Percentiles rank a stretch among this genome's conserved stretches.
Evolutionary conservation across 352 stramenopile species (phyloP).

Genomic region (Saprolegnia diclina): DNA sequence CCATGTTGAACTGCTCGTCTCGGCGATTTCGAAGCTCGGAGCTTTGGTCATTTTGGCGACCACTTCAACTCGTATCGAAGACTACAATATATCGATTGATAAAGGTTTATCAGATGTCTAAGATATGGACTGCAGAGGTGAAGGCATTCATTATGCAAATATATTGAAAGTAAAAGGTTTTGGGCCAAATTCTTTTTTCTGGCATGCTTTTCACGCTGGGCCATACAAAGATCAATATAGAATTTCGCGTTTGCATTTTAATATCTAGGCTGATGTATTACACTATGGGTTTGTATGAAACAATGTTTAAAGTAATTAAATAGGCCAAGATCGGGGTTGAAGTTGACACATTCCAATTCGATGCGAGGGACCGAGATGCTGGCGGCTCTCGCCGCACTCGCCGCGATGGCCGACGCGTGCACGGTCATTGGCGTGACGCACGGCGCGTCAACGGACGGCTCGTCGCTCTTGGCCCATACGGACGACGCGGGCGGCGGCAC

Average conservation of each 20-base stretch:
- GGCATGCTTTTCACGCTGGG: background rate
- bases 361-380: background rate
- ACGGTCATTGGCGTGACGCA: conserved; percentile 84
- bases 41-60: background rate
- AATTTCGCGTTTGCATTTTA: background rate
- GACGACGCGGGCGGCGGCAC: conserved; percentile 69
- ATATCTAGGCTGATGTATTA: background rate
- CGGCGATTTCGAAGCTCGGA: no score
- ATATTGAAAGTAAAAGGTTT: background rate
- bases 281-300: conserved; percentile 3
- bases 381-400: background rate
- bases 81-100: background rate
- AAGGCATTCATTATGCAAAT: background rate
- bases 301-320: no score
- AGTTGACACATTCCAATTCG: conserved; percentile 16
- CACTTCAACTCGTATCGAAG: background rate
- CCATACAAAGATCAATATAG: background rate
- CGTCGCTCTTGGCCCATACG: conserved; percentile 86
- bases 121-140: background rate
- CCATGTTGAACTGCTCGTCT: background rate
- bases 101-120: background rate
- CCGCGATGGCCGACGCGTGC: conserved; percentile 37
- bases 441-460: conserved; percentile 70
- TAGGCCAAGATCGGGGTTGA: conserved; percentile 16
- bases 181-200: background rate